Conservation (phyloP, 768 basidiomycete genomes). For the Mycena kentingensis region DNA sequence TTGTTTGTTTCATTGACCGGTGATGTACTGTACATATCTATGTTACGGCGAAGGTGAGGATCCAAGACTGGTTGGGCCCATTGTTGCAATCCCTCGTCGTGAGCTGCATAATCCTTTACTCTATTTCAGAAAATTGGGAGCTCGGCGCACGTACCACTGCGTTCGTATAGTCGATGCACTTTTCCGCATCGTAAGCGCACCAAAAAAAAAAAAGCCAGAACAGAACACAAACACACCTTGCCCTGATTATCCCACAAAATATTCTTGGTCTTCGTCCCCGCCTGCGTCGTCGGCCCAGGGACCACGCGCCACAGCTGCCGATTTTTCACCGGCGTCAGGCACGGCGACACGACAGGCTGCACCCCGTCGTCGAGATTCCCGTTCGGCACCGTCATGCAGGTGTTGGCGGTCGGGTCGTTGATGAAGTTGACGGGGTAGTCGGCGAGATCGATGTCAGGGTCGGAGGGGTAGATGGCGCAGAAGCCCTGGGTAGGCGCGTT, state of each 20-base stretch:
- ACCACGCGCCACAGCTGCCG: background rate
- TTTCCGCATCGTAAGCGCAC: background rate
- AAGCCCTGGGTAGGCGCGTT: background rate
- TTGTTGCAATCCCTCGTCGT: background rate
- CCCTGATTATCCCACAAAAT: background rate
- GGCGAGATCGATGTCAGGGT: background rate
- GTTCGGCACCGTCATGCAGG: background rate
- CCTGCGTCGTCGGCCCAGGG: background rate
- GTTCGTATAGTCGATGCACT: background rate
- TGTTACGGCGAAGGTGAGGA: background rate
- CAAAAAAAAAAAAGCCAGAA: background rate
- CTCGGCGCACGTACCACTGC: background rate
- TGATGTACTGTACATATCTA: too few species aligned
- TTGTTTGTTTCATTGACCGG: too few species aligned
- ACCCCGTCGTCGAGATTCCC: background rate
- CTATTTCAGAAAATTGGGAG: background rate
- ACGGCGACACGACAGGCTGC: background rate
- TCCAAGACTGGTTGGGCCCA: background rate
- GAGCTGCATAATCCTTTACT: background rate
- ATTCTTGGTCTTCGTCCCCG: background rate
- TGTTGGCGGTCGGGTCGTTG: background rate
- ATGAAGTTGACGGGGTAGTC: background rate
- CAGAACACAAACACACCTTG: background rate
- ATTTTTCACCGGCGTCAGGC: background rate
- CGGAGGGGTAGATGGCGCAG: background rate